Conservation (phyloP, 2,329 filamentous ascomycete genomes). For the Verticillium nubilum region DNA sequence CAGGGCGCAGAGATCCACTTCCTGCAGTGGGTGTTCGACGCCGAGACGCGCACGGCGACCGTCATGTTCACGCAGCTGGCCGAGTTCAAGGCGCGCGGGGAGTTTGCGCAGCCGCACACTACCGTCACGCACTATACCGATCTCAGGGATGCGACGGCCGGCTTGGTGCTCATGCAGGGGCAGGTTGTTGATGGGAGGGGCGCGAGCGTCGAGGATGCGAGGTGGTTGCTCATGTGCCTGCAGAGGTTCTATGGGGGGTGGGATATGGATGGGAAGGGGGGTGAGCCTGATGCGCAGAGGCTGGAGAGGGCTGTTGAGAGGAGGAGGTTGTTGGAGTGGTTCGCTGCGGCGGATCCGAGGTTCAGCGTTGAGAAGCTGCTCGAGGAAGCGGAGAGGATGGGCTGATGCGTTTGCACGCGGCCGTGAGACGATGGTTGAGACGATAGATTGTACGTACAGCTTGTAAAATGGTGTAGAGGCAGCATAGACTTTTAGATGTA, state of each 20-base stretch:
- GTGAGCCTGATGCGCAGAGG: conserved; percentile 24
- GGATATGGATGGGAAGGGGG: conserved; percentile 34
- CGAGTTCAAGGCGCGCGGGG: conserved; percentile 85
- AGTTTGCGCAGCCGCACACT: conserved; percentile 88
- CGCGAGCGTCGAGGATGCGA: conserved; percentile 73
- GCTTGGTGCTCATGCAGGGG: conserved; percentile 81
- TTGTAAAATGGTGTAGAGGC: too few relatives aligned
- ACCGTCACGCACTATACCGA: conserved; percentile 90
- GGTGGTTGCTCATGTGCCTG: conserved; percentile 85
- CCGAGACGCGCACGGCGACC: conserved; percentile 55
- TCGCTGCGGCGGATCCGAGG: conserved; percentile 67
- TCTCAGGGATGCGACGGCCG: conserved; percentile 57
- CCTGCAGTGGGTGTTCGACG: conserved; percentile 90
- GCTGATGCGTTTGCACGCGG: conserved; percentile 19
- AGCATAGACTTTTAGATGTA: too few relatives aligned
- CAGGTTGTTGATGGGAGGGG: conserved; percentile 74
- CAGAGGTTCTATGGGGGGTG: conserved; percentile 85
- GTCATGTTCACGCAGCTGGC: conserved; percentile 92
- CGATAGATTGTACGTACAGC: background rate
- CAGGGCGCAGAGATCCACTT: conserved; percentile 89
- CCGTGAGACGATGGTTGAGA: background rate
- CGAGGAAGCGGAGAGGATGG: conserved; percentile 82
- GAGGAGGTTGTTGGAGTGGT: conserved; percentile 71
- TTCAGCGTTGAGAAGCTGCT: conserved; percentile 84
- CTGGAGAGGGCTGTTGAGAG: conserved; percentile 57